Base-by-base conservation (phyloP, 2,329 filamentous ascomycete species). In the Trichoderma simmonsii region DNA sequence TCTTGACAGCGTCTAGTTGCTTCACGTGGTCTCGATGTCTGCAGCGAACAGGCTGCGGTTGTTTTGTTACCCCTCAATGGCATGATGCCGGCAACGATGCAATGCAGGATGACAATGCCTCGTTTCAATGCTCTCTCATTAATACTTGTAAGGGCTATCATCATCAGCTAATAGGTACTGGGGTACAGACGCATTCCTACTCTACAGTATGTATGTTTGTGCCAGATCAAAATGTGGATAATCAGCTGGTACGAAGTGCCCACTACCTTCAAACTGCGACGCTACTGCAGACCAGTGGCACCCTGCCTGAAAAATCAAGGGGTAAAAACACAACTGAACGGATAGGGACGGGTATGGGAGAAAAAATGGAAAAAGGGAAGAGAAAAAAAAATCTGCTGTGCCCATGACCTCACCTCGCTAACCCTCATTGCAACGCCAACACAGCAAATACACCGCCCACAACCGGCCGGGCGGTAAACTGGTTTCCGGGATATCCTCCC, bases 391-490 rank as follows among this genome's bases (percentile, higher is more conserved):
- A 8, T 30, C 71, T 63, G 60, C 60, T 32, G 60, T 39, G 68
- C 43, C 43, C 67, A 54, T 63, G 67, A 63, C 67, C 51, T 24
- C 21, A 14, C 11, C 57, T 70, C 39, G 36, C 59, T 59, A 70
- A n/a, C 18, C 15, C 51, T 71, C 61, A 66, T 43, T 51, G 32
- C 72, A 95, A 81, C 28, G 92, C 91, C 80, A 97, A 82, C 76
- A 95, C 87, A 2, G 93, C 90, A 84, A 95, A 97, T 80, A 93
- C 89, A 0, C 91, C 93, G 3, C 94, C 94, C 57, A 92, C 86
- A 1, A 97, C 94, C 0, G 94, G 94, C 43, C 94, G 83, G 1
- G 93, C 93, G 73, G 90, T 90, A 83, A 97, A 97, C 70, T 88
- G 85, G 39, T 51, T 69, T 1, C 90, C 87, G 0, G 92, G 84